A percentile compares a stretch with the other conserved stretches of the same genome.
phyloP scores from a whole-genome alignment of 768 basidiomycete genomes.

The Suillus cothurnatus region DNA sequence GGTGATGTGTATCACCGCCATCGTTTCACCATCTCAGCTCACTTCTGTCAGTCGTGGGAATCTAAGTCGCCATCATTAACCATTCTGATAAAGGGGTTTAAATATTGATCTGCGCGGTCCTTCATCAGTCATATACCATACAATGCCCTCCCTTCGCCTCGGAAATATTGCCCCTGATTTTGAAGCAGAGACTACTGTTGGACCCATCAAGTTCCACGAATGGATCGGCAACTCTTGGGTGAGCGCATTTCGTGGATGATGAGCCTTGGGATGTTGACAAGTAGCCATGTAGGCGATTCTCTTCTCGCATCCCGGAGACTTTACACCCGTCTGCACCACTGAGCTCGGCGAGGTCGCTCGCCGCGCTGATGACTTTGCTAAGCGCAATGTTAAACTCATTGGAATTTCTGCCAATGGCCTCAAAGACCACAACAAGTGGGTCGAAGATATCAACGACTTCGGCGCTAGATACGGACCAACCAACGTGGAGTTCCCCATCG shows the following conservation, averaged over 20 bases:
- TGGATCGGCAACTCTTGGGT: slow-evolving; percentile 92
- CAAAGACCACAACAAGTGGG: slow-evolving; percentile 84
- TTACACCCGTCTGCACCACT: slow-evolving; percentile 94
- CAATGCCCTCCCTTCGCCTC: slow-evolving; percentile 66
- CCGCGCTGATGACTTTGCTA: slow-evolving; percentile 79
- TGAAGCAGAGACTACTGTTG: slow-evolving; percentile 84
- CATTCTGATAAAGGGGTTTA: slow-evolving; percentile 18
- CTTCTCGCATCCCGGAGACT: slow-evolving; percentile 95
- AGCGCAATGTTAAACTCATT: slow-evolving; percentile 90
- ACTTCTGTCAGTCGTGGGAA: slow-evolving; percentile 53
- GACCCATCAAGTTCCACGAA: slow-evolving; percentile 89
- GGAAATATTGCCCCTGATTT: slow-evolving; percentile 92
- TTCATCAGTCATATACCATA: slow-evolving; percentile 13
- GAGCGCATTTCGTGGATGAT: slow-evolving; percentile 24
- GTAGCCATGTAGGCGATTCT: slow-evolving; percentile 64
- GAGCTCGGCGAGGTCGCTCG: slow-evolving; percentile 96
- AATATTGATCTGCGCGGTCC: slow-evolving; percentile 9
- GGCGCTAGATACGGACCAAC: slow-evolving; percentile 73
- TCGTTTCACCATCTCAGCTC: slow-evolving; percentile 1
- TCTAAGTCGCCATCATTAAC: slow-evolving; percentile 54
- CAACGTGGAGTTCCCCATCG: slow-evolving; percentile 89
- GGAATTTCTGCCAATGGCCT: slow-evolving; percentile 93
- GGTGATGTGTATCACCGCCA: background rate
- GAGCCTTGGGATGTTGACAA: background rate
- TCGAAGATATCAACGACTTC: slow-evolving; percentile 82